A percentile compares a stretch with the other conserved stretches of the same genome.
phyloP scores from a whole-genome alignment of 148 eudicot species.

The Heliamphora exappendiculata region DNA sequence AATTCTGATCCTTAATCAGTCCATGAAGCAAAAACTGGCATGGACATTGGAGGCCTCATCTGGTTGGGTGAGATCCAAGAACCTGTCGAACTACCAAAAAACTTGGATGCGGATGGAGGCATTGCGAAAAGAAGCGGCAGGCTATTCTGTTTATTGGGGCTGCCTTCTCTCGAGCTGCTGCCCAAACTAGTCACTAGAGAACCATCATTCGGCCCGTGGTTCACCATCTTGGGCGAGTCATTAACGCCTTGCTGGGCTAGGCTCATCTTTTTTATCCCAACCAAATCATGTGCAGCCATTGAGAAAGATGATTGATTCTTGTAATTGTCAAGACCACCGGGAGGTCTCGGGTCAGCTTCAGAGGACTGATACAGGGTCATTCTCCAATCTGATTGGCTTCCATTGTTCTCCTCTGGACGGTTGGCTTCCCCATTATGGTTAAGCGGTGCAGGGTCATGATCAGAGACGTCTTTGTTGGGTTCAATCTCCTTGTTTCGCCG shows the following conservation, averaged over 20 bases:
- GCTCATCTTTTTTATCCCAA: slow-evolving; percentile 14
- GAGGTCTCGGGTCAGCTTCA: slow-evolving; percentile 4
- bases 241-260: slow-evolving; percentile 19
- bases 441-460: not conserved
- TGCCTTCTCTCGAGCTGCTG: slow-evolving; percentile 58
- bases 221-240: slow-evolving; percentile 10
- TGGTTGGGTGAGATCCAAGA: slow-evolving; percentile 47
- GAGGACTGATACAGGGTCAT: slow-evolving; percentile 27
- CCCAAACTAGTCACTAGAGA: slow-evolving; percentile 45
- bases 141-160: slow-evolving; percentile 44
- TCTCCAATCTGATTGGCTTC: slow-evolving; percentile 34
- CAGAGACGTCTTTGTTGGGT: not conserved
- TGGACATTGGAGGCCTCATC: slow-evolving; percentile 39
- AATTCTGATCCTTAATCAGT: no score
- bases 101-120: slow-evolving; percentile 40
- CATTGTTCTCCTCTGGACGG: slow-evolving; percentile 3
- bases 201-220: slow-evolving; percentile 34
- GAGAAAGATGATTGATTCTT: slow-evolving; percentile 13
- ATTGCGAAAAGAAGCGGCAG: slow-evolving; percentile 34
- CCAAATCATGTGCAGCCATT: slow-evolving; percentile 17
- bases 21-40: slow-evolving; percentile 76
- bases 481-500: slow-evolving; percentile 44
- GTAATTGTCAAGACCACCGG: slow-evolving; percentile 13
- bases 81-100: slow-evolving; percentile 24
- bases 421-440: not conserved